These are phyloP conservation scores for Phytophthora melonis DNA, from an alignment of 352 stramenopile genomes.

Conservation along the genomic window DNA sequence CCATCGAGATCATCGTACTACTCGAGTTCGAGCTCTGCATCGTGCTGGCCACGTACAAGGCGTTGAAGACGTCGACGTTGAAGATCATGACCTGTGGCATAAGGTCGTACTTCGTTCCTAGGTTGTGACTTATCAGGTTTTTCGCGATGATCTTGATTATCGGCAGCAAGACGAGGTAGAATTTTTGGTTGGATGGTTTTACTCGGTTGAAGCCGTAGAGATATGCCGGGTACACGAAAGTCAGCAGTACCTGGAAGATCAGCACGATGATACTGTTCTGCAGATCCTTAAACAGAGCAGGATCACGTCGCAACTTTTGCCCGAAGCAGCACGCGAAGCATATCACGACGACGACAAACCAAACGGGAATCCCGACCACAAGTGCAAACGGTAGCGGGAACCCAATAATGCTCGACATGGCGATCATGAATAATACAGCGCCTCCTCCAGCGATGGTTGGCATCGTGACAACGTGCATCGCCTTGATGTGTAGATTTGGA, in stretches of 20 bases:
- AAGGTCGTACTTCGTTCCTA: slow-evolving; percentile 23
- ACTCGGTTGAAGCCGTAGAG: slow-evolving; percentile 41
- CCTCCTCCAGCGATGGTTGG: slow-evolving; percentile 5
- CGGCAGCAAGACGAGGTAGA: slow-evolving; percentile 42
- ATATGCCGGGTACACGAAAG: slow-evolving; percentile 53
- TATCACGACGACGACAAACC: slow-evolving; percentile 28
- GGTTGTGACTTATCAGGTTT: slow-evolving; percentile 34
- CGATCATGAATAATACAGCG: slow-evolving; percentile 21
- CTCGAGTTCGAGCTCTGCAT: slow-evolving; percentile 44
- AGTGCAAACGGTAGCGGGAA: slow-evolving; percentile 58
- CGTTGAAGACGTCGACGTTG: slow-evolving; percentile 56
- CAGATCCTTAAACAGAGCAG: slow-evolving; percentile 16
- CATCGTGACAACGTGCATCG: slow-evolving; percentile 13
- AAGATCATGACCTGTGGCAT: slow-evolving; percentile 53
- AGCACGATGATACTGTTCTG: slow-evolving; percentile 33
- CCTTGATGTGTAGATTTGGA: slow-evolving; percentile 11
- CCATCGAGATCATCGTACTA: slow-evolving; percentile 32
- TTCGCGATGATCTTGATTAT: slow-evolving; percentile 46
- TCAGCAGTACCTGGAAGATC: slow-evolving; percentile 39
- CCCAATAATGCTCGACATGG: slow-evolving; percentile 36
- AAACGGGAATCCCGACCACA: slow-evolving; percentile 30
- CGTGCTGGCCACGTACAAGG: slow-evolving; percentile 44
- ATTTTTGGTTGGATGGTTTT: slow-evolving; percentile 17
- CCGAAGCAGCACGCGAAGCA: slow-evolving; percentile 31
- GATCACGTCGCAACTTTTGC: slow-evolving; percentile 18